Conservation (phyloP, 106 monocot species). For the Acanthochlamys bracteata region DNA sequence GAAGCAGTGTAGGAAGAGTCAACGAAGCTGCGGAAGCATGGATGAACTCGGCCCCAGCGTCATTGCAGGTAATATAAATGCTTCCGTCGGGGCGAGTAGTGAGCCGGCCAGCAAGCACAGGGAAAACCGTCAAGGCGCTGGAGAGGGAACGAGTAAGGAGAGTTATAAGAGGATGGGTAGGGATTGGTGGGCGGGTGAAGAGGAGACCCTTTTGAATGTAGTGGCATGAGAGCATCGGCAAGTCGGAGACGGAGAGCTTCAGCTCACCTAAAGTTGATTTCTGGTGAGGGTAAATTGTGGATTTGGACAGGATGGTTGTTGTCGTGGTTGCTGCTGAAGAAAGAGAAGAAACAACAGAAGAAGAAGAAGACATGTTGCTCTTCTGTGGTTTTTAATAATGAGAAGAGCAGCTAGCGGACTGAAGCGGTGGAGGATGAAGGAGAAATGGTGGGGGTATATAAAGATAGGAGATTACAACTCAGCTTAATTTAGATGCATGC, state of each 20-base stretch:
- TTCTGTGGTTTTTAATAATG: too few relatives aligned
- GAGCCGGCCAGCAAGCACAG: slow-evolving; percentile 69
- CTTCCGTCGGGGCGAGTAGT: slow-evolving; percentile 36
- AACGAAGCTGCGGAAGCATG: slow-evolving; percentile 43
- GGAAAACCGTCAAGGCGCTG: slow-evolving; percentile 50
- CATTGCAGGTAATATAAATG: slow-evolving; percentile 53
- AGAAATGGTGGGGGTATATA: too few relatives aligned
- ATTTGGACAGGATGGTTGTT: slow-evolving; percentile 24
- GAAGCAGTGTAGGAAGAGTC: slow-evolving; percentile 28
- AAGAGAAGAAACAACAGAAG: too few relatives aligned
- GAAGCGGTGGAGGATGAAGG: too few relatives aligned
- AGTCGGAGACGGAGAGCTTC: slow-evolving; percentile 74
- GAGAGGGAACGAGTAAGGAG: slow-evolving; percentile 61
- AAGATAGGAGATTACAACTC: too few relatives aligned
- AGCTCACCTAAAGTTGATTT: slow-evolving; percentile 29
- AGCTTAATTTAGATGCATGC: too few relatives aligned
- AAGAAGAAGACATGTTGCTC: too few relatives aligned
- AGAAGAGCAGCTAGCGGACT: too few relatives aligned
- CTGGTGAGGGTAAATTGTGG: slow-evolving; percentile 35
- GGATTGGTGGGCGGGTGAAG: slow-evolving; percentile 35
- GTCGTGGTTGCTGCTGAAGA: too few relatives aligned
- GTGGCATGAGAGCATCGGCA: slow-evolving; percentile 89
- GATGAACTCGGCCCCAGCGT: slow-evolving; percentile 57
- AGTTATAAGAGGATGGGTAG: slow-evolving; percentile 18
- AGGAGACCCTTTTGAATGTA: slow-evolving; percentile 96